Evolutionary conservation across 2,329 filamentous ascomycete species (phyloP).

Genomic region (Aspergillus tanneri): DNA sequence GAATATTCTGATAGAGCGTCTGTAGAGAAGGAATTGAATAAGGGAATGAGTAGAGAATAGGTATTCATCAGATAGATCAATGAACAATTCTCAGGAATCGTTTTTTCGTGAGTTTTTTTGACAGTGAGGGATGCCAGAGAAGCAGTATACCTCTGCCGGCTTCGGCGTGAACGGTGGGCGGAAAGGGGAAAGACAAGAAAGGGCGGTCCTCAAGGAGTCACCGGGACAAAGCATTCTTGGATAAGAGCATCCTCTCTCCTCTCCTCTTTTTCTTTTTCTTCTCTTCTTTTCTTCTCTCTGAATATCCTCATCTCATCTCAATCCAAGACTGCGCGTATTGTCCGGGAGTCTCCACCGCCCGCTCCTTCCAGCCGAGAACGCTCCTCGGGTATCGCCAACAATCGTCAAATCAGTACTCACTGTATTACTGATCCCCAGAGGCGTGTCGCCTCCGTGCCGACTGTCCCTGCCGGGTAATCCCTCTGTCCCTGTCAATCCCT

Average conservation of each 20-base stretch:
- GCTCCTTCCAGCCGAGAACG: constrained; percentile 37
- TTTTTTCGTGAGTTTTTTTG: too few species aligned
- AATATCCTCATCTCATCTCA: too few species aligned
- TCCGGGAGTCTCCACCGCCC: constrained; percentile 28
- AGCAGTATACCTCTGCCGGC: constrained; percentile 23
- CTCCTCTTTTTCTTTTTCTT: constrained; percentile 13
- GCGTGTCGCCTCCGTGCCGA: too few species aligned
- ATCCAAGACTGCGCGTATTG: too few species aligned
- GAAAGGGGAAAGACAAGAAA: constrained; percentile 18
- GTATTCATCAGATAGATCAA: not conserved
- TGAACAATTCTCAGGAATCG: too few species aligned
- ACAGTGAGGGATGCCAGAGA: too few species aligned
- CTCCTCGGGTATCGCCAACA: constrained; percentile 32
- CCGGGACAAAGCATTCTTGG: constrained; percentile 28
- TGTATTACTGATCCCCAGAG: too few species aligned
- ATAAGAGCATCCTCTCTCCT: constrained; percentile 17
- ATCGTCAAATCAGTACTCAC: constrained; percentile 10
- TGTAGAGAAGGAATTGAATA: constrained; percentile 1
- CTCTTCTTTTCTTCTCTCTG: constrained; percentile 3
- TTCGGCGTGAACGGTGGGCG: constrained; percentile 30
- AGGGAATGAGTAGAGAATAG: not conserved
- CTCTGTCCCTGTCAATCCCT: constrained; percentile 1
- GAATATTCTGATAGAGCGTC: too few species aligned
- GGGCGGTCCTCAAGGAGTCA: too few species aligned
- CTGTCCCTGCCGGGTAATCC: not conserved